Evolutionary conservation across 768 basidiomycete genomes (phyloP).

Genomic region (Ramaria rubella): DNA sequence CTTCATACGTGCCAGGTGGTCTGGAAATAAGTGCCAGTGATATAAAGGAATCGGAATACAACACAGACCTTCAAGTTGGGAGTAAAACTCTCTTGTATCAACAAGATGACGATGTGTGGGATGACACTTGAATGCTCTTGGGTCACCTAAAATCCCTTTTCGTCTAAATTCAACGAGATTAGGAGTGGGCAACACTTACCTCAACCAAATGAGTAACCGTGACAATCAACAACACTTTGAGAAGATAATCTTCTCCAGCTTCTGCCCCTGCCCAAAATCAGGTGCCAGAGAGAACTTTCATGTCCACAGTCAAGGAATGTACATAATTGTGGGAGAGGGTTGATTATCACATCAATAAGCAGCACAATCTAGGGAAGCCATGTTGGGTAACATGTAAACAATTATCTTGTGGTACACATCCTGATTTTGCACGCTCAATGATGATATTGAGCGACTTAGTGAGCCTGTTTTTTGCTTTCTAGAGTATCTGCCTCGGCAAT

Average conservation of each 20-base stretch:
- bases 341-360: slow-evolving; percentile 50
- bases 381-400: not conserved
- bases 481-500: slow-evolving; percentile 67
- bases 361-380: slow-evolving; percentile 54
- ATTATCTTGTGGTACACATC: slow-evolving; percentile 22
- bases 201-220: slow-evolving; percentile 65
- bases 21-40: slow-evolving; percentile 12
- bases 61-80: slow-evolving; percentile 42
- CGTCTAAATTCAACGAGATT: too few species aligned
- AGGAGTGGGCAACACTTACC: too few species aligned
- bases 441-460: slow-evolving; percentile 61
- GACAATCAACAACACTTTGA: slow-evolving; percentile 63
- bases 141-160: slow-evolving; percentile 58
- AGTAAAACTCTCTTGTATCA: slow-evolving; percentile 59
- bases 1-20: slow-evolving; percentile 31
- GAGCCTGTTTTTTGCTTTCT: slow-evolving; percentile 73
- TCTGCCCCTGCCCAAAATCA: slow-evolving; percentile 67
- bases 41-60: slow-evolving; percentile 11
- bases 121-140: slow-evolving; percentile 54
- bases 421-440: slow-evolving; percentile 43
- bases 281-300: slow-evolving; percentile 14
- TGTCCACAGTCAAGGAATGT: slow-evolving; percentile 20
- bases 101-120: slow-evolving; percentile 48
- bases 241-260: slow-evolving; percentile 61
- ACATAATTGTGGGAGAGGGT: slow-evolving; percentile 70